These are phyloP conservation scores for Rhazya stricta DNA, from an alignment of 257 asterid genomes.

Conservation along the genomic window DNA sequence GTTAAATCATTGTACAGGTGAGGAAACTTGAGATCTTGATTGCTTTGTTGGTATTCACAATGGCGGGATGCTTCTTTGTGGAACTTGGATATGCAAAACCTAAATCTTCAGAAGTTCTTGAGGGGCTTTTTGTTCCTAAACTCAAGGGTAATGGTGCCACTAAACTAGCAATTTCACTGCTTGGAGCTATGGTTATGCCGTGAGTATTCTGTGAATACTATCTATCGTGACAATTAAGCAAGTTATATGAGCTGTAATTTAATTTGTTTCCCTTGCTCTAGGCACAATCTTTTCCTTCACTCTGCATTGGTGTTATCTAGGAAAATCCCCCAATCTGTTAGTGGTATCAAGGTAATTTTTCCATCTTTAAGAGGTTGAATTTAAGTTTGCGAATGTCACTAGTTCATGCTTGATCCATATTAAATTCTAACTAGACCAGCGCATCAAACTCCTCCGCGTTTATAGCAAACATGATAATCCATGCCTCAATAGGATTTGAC, in stretches of 20 bases:
- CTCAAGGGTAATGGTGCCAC: constrained; percentile 87
- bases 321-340: constrained; percentile 77
- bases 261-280: constrained; percentile 23
- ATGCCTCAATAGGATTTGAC: background rate
- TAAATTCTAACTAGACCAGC: background rate
- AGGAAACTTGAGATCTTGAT: constrained; percentile 85
- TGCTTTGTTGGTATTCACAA: constrained; percentile 69
- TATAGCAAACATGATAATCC: background rate
- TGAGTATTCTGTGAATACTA: constrained; percentile 32
- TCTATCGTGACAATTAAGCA: background rate
- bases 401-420: background rate
- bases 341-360: constrained; percentile 62
- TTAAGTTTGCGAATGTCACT: background rate
- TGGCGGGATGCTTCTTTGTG: constrained; percentile 76
- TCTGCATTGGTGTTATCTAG: constrained; percentile 94
- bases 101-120: constrained; percentile 53
- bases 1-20: constrained; percentile 48
- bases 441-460: background rate
- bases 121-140: constrained; percentile 84
- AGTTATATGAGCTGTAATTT: background rate
- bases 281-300: constrained; percentile 97
- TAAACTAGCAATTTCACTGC: constrained; percentile 80
- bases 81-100: constrained; percentile 90
- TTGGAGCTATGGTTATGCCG: constrained; percentile 99
- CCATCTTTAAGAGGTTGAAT: background rate